These are phyloP conservation scores for Phytopythium aichiense DNA, from an alignment of 352 stramenopile genomes.

Conservation along the genomic window DNA sequence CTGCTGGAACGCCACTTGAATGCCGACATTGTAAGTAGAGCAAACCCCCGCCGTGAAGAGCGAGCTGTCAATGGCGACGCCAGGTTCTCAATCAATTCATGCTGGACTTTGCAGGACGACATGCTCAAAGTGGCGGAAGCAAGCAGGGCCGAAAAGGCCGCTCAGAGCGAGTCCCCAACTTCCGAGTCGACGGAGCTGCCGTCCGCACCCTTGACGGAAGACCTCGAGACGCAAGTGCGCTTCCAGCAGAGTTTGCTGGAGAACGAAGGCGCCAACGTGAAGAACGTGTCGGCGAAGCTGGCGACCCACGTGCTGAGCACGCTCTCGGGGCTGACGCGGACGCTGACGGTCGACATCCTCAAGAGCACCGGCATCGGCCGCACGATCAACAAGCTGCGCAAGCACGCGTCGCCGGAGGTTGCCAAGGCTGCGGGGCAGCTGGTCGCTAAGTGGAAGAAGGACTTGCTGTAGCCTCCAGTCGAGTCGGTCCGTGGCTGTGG, in stretches of 20 bases:
- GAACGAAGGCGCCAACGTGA: conserved; percentile 63
- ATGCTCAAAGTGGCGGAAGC: background rate
- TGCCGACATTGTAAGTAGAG: conserved; percentile 28
- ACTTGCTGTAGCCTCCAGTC: conserved; percentile 43
- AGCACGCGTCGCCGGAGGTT: conserved; percentile 60
- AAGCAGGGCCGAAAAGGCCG: background rate
- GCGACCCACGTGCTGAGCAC: conserved; percentile 69
- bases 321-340: conserved; percentile 63
- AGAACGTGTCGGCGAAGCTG: conserved; percentile 59
- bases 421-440: conserved; percentile 62
- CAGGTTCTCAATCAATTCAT: background rate
- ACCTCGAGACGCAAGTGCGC: conserved; percentile 57
- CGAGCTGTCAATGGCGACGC: background rate
- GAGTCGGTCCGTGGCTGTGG: background rate
- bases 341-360: conserved; percentile 79
- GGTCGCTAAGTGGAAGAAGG: conserved; percentile 85
- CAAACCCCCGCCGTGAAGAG: background rate
- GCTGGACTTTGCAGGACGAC: background rate
- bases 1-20: conserved; percentile 66
- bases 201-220: conserved; percentile 25
- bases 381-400: conserved; percentile 86
- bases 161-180: background rate
- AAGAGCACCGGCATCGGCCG: conserved; percentile 77
- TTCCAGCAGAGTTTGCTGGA: conserved; percentile 76
- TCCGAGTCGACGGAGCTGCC: conserved; percentile 10